Evolutionary conservation across 2,329 filamentous ascomycete genomes (phyloP), one percentile per base, ranked within the genome.

Genomic region (Magnaporthales sp.): DNA sequence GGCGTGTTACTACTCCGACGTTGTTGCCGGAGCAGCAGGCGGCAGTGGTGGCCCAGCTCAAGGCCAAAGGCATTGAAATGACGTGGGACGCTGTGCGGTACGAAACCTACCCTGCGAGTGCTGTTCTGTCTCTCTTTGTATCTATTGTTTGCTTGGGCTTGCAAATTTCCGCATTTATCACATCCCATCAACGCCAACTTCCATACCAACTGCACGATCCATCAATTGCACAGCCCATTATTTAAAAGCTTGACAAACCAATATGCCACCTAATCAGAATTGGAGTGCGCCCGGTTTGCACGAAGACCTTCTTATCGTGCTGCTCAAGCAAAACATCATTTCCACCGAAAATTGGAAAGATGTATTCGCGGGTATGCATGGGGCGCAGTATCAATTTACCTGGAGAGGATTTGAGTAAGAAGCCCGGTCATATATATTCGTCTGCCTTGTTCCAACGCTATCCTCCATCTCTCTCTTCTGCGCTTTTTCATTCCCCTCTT

Each of bases 281-380:
- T 84, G 81, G 81, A 77, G 77, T 30, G 71, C 68, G 0, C 68
- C 75, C 5, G 73, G 74, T 9, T 75, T 78, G 22, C 80, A 84
- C 62, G 73, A 80, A 67, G 79, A 80, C 56, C 78, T 84, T 58
- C 75, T 84, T 46, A 67, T 78, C 7, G 77, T 76, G 30, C 67
- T 83, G 27, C 71, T 80, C n/a, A 74, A 76, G 29, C 72, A 77
- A 7, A 69, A 79, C 66, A 77, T 74, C 51, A 75, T 79, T 2
- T 72, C 68, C 2, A 54, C 68, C 0, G 71, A 71, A 0, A 74
- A 79, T 11, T 78, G 76, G 64, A 68, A 68, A 1, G 64, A 51
- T 0, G 68, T 78, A 30, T 67, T 74, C 7, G 67, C 67, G 6
- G 66, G 68, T 0, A 69, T 78, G 61, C 69, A 69, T 9, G 27